Percentiles rank a stretch among this genome's conserved stretches.
phyloP scores from a whole-genome alignment of 441 rosid species.

The Biscutella laevigata region DNA sequence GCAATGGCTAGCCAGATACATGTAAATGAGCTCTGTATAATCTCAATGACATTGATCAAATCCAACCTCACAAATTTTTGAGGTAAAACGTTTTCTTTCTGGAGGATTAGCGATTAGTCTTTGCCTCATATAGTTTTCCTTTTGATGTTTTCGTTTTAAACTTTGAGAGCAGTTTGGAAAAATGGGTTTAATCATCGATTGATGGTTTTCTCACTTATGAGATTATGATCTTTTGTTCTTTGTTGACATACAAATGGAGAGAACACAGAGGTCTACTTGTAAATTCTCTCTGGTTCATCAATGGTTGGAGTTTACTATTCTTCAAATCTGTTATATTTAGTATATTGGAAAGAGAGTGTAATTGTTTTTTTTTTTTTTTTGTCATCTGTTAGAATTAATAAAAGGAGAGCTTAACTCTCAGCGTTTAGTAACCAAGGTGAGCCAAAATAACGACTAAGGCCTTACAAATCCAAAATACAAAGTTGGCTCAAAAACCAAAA shows the following conservation, averaged over 20 bases:
- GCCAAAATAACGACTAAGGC: no score
- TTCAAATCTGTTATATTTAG: no score
- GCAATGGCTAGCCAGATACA: conserved; percentile 80
- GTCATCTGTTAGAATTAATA: no score
- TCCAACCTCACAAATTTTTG: not conserved
- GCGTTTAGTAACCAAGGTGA: no score
- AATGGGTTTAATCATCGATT: not conserved
- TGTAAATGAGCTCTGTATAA: conserved; percentile 40
- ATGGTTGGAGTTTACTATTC: not conserved
- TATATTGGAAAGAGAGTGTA: no score
- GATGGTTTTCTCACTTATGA: not conserved
- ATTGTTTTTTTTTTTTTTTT: no score
- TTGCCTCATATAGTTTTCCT: not conserved
- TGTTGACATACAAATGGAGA: not conserved
- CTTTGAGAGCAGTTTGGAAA: conserved; percentile 4
- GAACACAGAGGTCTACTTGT: not conserved
- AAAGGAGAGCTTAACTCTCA: no score
- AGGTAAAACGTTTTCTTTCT: conserved; percentile 9
- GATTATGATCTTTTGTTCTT: conserved; percentile 6
- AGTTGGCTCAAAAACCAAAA: no score
- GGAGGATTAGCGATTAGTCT: not conserved
- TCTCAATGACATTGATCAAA: not conserved
- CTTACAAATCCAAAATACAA: no score
- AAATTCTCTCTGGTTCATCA: not conserved
- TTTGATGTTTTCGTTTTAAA: not conserved